phyloP scores from a whole-genome alignment of 2,329 filamentous ascomycete genomes.

The Neospermospora avenae region DNA sequence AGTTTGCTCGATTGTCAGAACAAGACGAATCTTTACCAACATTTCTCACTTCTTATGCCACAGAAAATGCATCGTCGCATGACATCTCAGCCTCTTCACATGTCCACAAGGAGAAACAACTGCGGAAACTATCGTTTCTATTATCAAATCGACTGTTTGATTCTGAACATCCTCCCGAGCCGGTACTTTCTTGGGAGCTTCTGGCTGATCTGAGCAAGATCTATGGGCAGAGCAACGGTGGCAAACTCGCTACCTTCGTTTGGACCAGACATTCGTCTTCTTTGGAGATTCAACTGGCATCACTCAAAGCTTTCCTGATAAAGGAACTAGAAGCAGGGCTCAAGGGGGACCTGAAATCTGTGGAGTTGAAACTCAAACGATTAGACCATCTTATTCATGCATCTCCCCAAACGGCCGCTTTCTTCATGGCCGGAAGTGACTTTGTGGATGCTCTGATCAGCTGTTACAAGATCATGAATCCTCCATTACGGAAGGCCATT shows the following conservation, averaged over 20 bases:
- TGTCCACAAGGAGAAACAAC: conserved; percentile 39
- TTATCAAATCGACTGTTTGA: conserved; percentile 57
- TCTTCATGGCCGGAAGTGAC: conserved; percentile 82
- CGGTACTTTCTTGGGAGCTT: conserved; percentile 62
- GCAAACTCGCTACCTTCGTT: conserved; percentile 47
- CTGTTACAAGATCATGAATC: conserved; percentile 63
- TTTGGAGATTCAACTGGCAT: conserved; percentile 54
- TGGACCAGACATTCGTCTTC: conserved; percentile 49
- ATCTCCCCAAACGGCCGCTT: conserved; percentile 53
- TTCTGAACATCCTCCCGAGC: conserved; percentile 40
- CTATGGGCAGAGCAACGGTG: conserved; percentile 61
- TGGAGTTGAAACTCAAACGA: conserved; percentile 52
- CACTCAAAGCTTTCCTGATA: conserved; percentile 60
- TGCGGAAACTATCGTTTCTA: conserved; percentile 64
- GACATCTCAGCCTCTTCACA: conserved; percentile 7
- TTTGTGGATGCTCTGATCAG: conserved; percentile 73
- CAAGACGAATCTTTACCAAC: conserved; percentile 55
- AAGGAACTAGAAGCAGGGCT: conserved; percentile 60
- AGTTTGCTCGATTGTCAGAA: conserved; percentile 50
- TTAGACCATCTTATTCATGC: conserved; percentile 63
- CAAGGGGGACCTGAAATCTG: conserved; percentile 50
- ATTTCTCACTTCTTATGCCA: conserved; percentile 68
- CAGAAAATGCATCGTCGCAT: conserved; percentile 46
- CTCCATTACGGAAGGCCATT: conserved; percentile 62
- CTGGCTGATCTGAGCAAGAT: conserved; percentile 64